These are phyloP conservation scores for Pyrus communis DNA, from an alignment of 306 rosid genomes.

Conservation along the genomic window DNA sequence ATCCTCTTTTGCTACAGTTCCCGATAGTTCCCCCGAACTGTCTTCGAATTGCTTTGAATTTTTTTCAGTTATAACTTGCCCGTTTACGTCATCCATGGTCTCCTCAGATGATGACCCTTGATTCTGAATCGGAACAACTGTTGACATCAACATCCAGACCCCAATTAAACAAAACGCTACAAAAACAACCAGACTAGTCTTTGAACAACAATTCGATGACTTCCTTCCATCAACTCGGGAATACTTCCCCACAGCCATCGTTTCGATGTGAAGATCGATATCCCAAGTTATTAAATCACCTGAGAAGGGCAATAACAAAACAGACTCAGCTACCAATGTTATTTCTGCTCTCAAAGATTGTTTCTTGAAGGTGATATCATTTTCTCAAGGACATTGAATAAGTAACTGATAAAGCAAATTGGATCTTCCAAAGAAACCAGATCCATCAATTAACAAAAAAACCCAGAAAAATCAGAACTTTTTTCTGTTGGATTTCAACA, in stretches of 20 bases:
- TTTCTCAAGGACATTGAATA: neutral
- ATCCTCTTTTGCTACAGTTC: constrained; percentile 28
- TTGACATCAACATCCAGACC: constrained; percentile 67
- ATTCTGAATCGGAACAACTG: constrained; percentile 48
- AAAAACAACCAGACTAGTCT: constrained; percentile 39
- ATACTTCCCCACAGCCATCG: constrained; percentile 58
- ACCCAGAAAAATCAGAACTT: neutral
- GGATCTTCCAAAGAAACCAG: constrained; percentile 3
- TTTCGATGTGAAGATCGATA: neutral
- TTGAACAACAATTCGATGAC: constrained; percentile 42
- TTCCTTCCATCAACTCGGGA: constrained; percentile 65
- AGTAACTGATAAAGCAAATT: neutral
- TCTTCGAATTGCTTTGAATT: constrained; percentile 32
- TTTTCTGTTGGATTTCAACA: neutral
- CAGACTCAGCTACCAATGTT: constrained; percentile 11
- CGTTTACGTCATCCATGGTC: constrained; percentile 30
- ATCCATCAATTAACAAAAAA: constrained; percentile 6
- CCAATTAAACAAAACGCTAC: constrained; percentile 71
- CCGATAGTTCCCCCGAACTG: constrained; percentile 31
- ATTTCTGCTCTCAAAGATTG: neutral
- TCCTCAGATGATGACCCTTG: constrained; percentile 32
- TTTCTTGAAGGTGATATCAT: neutral
- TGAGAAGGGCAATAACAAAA: constrained; percentile 15
- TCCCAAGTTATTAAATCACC: constrained; percentile 22
- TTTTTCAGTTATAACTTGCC: constrained; percentile 13